These are phyloP conservation scores for Albifimbria verrucaria DNA, from an alignment of 2,329 filamentous ascomycete genomes.

Conservation along the genomic window DNA sequence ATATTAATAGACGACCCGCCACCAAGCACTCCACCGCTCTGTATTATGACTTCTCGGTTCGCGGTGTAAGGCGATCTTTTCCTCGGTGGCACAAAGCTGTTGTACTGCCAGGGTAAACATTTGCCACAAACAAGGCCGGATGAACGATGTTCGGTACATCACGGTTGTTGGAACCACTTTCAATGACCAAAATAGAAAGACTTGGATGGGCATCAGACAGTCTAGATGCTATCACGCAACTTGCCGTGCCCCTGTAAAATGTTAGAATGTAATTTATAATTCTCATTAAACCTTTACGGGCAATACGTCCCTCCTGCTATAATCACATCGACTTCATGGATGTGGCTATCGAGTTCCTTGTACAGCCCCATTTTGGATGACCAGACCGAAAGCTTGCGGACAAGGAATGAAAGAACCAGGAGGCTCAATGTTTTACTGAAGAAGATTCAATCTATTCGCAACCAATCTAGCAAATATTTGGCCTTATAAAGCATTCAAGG, in stretches of 20 bases:
- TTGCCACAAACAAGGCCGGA: conserved; percentile 35
- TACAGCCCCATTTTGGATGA: conserved; percentile 20
- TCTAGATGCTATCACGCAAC: conserved; percentile 45
- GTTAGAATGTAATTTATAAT: no score
- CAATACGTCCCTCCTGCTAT: conserved; percentile 40
- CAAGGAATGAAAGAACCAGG: no score
- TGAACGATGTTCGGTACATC: conserved; percentile 44
- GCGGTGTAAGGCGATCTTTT: conserved; percentile 13
- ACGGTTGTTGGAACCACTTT: conserved; percentile 50
- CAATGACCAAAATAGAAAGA: conserved; percentile 49
- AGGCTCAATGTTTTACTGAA: no score
- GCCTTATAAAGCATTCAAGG: no score
- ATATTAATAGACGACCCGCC: conserved; percentile 21
- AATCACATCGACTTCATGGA: conserved; percentile 47
- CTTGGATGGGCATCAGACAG: conserved; percentile 46
- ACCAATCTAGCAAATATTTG: no score
- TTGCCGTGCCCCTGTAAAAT: conserved; percentile 39
- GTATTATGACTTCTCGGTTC: conserved; percentile 12
- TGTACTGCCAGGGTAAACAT: conserved; percentile 9
- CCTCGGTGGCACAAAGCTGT: conserved; percentile 14
- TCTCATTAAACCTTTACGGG: no score
- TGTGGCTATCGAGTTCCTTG: conserved; percentile 22
- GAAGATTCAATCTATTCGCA: no score
- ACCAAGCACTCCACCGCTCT: conserved; percentile 8
- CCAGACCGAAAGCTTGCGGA: not conserved